Percentiles rank a stretch among this genome's conserved stretches.
These are phyloP conservation scores for Luffa aegyptiaca DNA, from an alignment of 306 rosid species.

Conservation along the genomic window DNA sequence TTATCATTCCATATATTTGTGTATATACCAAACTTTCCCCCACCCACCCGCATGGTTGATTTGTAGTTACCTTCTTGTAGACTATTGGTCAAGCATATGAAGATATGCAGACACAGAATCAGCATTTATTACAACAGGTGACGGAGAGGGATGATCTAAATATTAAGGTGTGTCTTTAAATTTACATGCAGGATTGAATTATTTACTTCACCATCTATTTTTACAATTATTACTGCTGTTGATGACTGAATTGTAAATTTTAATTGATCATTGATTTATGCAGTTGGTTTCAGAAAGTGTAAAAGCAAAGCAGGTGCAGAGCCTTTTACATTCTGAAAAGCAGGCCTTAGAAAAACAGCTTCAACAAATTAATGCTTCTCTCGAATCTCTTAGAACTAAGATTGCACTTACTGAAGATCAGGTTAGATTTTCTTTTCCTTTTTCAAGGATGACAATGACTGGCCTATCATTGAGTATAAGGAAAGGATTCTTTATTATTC, in stretches of 20 bases:
- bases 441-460: not conserved
- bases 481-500: constrained; percentile 16
- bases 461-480: constrained; percentile 11
- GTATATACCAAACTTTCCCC: not conserved
- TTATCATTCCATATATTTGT: not conserved
- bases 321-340: constrained; percentile 51
- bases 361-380: constrained; percentile 47
- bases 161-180: constrained; percentile 53
- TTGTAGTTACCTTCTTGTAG: constrained; percentile 31
- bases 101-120: constrained; percentile 98
- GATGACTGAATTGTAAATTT: not conserved
- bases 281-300: constrained; percentile 97
- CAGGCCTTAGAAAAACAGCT: constrained; percentile 71
- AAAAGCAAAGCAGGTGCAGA: constrained; percentile 72
- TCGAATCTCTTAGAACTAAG: constrained; percentile 46
- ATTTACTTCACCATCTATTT: not conserved
- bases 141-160: constrained; percentile 93
- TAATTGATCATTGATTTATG: constrained; percentile 14
- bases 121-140: constrained; percentile 78
- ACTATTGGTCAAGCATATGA: constrained; percentile 98
- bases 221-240: not conserved
- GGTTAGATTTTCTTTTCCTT: constrained; percentile 30
- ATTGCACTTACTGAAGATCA: constrained; percentile 54
- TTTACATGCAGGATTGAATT: constrained; percentile 9
- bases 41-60: not conserved